These are phyloP conservation scores for Penicillium sp. DNA, from an alignment of 2,329 filamentous ascomycete genomes.

Conservation along the genomic window DNA sequence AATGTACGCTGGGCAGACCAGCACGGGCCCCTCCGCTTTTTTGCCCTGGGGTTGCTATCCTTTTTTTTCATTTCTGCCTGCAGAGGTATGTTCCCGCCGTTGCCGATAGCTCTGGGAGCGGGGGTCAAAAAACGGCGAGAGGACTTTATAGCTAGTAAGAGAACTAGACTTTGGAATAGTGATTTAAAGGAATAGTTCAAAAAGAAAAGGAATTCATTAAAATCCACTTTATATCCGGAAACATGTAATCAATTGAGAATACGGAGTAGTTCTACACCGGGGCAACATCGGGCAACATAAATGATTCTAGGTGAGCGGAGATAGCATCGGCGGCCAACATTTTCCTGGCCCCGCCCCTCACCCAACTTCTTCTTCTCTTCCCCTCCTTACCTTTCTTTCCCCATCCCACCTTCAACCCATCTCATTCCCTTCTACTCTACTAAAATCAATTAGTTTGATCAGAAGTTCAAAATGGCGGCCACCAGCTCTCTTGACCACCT, in stretches of 20 bases:
- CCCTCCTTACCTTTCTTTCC: constrained; percentile 17
- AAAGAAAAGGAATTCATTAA: not conserved
- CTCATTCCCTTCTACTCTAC: constrained; percentile 3
- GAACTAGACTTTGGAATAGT: not conserved
- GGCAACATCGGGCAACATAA: constrained; percentile 1
- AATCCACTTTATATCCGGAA: not conserved
- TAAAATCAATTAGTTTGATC: constrained; percentile 13
- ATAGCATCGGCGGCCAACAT: constrained; percentile 37
- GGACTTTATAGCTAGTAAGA: not conserved
- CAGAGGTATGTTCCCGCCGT: constrained; percentile 10
- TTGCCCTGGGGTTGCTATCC: not conserved
- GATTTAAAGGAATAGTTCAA: not conserved
- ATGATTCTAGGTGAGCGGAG: constrained; percentile 23
- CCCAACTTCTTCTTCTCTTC: constrained; percentile 23
- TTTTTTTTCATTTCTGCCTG: constrained; percentile 9
- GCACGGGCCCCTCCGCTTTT: constrained; percentile 19
- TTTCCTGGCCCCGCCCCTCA: constrained; percentile 34
- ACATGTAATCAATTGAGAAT: not conserved
- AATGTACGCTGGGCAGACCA: constrained; percentile 25
- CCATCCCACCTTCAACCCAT: constrained; percentile 12
- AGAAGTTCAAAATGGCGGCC: constrained; percentile 58
- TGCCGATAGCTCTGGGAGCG: constrained; percentile 5
- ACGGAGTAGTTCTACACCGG: constrained; percentile 4
- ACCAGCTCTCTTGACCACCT: constrained; percentile 86
- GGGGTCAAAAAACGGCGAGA: not conserved